phyloP scores from a whole-genome alignment of 148 eudicot species.

The Spergularia marina region DNA sequence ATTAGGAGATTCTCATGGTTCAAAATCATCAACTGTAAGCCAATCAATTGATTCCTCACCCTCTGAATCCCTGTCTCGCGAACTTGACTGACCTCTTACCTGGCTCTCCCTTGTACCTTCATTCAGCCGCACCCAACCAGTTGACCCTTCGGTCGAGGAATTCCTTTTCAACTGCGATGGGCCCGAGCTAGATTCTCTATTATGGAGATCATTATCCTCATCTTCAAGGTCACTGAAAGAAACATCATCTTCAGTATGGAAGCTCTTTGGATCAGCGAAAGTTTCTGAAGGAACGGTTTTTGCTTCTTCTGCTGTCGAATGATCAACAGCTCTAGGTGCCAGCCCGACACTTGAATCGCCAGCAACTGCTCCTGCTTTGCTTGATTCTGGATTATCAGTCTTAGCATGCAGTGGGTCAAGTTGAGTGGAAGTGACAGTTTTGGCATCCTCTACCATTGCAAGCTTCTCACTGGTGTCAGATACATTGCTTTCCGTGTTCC shows the following conservation, averaged over 20 bases:
- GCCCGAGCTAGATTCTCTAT: constrained; percentile 28
- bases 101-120: constrained; percentile 23
- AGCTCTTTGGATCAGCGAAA: constrained; percentile 23
- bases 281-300: neutral
- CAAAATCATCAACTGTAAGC: constrained; percentile 62
- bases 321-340: constrained; percentile 16
- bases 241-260: constrained; percentile 49
- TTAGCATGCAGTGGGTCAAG: constrained; percentile 6
- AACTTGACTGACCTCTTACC: constrained; percentile 31
- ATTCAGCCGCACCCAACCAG: constrained; percentile 54
- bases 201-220: constrained; percentile 41
- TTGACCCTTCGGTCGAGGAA: constrained; percentile 48
- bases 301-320: constrained; percentile 22
- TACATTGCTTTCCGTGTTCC: constrained; percentile 20
- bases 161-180: constrained; percentile 20
- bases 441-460: neutral
- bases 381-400: constrained; percentile 4
- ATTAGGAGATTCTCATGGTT: constrained; percentile 34
- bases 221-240: constrained; percentile 77
- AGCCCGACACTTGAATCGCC: constrained; percentile 8
- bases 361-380: neutral
- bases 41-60: constrained; percentile 68
- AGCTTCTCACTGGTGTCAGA: constrained; percentile 8
- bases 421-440: neutral
- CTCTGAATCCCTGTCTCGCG: constrained; percentile 53